A percentile compares a stretch with the other conserved stretches of the same genome.
Evolutionary conservation across 2,329 filamentous ascomycete species (phyloP).

Genomic region (Xylogone sp.): DNA sequence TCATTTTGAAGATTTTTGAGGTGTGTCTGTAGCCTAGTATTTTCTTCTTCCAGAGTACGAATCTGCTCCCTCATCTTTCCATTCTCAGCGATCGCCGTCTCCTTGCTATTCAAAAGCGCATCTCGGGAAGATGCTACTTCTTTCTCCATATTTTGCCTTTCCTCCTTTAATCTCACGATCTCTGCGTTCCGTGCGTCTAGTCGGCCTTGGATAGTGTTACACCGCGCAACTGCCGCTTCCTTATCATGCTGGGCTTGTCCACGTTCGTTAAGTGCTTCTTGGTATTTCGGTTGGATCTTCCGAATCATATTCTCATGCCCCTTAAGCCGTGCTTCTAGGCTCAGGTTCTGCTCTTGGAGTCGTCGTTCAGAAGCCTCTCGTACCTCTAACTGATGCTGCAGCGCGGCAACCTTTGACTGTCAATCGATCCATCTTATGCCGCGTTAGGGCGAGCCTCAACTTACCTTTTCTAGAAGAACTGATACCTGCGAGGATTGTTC

Average conservation of each 20-base stretch:
- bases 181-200: conserved; percentile 15
- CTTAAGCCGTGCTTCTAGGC: conserved; percentile 41
- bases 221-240: conserved; percentile 15
- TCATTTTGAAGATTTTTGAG: conserved; percentile 16
- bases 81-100: conserved; percentile 36
- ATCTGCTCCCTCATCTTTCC: conserved; percentile 37
- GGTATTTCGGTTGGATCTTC: conserved; percentile 42
- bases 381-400: conserved; percentile 27
- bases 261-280: conserved; percentile 49
- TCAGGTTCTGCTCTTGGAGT: conserved; percentile 38
- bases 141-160: conserved; percentile 12
- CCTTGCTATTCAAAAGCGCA: conserved; percentile 23
- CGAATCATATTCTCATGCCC: conserved; percentile 41
- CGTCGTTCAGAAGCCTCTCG: conserved; percentile 29
- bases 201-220: conserved; percentile 12
- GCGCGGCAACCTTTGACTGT: conserved; percentile 28
- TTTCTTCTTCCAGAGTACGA: conserved; percentile 11
- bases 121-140: conserved; percentile 23
- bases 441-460: background rate
- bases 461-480: conserved; percentile 20
- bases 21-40: conserved; percentile 16
- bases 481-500: conserved; percentile 5
- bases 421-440: background rate
- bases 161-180: conserved; percentile 20
- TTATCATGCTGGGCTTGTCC: conserved; percentile 42